Base-by-base conservation (phyloP, 108 stramenopile species). In the Tribonema minus region DNA sequence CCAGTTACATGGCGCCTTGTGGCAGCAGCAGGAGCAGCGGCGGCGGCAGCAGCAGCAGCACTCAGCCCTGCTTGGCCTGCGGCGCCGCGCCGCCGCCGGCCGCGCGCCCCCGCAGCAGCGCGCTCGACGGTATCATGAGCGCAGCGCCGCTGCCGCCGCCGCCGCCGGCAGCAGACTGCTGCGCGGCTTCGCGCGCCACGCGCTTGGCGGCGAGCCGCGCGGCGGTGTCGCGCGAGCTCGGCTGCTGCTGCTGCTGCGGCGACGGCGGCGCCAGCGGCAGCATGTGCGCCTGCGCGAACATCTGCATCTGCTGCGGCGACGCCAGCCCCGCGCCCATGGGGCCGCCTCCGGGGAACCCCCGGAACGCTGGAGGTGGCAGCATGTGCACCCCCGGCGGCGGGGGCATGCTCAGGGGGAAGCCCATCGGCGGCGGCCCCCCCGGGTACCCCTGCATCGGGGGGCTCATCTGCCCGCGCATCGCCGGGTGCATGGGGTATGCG, bases 1-100 rank as follows among this genome's bases (percentile, higher is more conserved):
- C 67, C 29, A 40, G 67, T 29, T 41, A n/a, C n/a, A n/a, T n/a
- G n/a, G n/a, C n/a, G n/a, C 67, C 15, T 40, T 41, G 67, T 40
- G 41, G 67, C 67, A 67, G 67, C n/a, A n/a, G n/a, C n/a, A n/a
- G n/a, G n/a, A n/a, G n/a, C n/a, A n/a, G n/a, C n/a, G n/a, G n/a
- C n/a, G n/a, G n/a, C n/a, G n/a, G n/a, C n/a, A n/a, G n/a, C n/a
- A 26, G 15, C 67, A 68, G 39, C 63, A 64, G 30, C 35, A 34
- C 25, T 64, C 64, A 33, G 20, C 4, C 31, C 33, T n/a, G 64
- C 31, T 34, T 31, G 64, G 40, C 5, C 7, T 7, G 15, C 32
- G 30, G 9, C 7, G 33, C 9, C 32, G 29, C 0, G 31, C 12
- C 33, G 64, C 33, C 33, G 33, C 64, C 0, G 26, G 26, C 15